Conservation (phyloP, 2,329 filamentous ascomycete genomes). For the Microcera coccophila region DNA sequence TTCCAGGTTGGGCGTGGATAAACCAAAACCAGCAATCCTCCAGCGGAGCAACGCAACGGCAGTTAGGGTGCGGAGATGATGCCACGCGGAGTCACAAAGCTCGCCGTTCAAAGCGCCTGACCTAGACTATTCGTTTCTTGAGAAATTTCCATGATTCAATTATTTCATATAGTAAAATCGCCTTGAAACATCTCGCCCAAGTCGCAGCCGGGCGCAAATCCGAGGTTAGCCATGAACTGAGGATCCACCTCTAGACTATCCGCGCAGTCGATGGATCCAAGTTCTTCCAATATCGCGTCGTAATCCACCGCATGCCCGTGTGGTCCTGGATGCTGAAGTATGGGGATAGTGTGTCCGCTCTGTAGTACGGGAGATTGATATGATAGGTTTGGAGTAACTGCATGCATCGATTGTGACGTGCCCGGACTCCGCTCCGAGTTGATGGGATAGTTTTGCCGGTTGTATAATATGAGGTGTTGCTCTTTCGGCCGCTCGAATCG, state of each 20-base stretch:
- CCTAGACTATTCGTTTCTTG: too few species aligned
- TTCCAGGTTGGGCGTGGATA: not conserved
- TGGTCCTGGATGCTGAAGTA: constrained; percentile 18
- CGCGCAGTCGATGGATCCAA: constrained; percentile 48
- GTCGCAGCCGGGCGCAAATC: constrained; percentile 60
- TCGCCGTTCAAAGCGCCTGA: too few species aligned
- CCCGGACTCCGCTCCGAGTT: constrained; percentile 19
- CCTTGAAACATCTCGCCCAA: constrained; percentile 49
- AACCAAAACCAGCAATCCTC: not conserved
- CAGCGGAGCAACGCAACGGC: too few species aligned
- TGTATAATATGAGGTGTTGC: constrained; percentile 19
- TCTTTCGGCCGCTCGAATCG: constrained; percentile 19
- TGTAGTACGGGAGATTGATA: constrained; percentile 22
- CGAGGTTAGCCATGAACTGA: constrained; percentile 64
- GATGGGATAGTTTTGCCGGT: constrained; percentile 17
- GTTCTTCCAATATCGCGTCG: constrained; percentile 50
- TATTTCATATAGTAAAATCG: constrained; percentile 28
- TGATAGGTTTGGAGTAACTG: constrained; percentile 21
- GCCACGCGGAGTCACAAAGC: too few species aligned
- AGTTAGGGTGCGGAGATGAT: too few species aligned
- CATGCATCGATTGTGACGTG: constrained; percentile 20
- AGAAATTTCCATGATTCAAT: not conserved
- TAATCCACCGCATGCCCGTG: constrained; percentile 39
- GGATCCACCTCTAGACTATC: constrained; percentile 52
- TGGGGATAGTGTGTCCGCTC: constrained; percentile 17